Conservation (phyloP, 2,329 filamentous ascomycete species). For the Sodiomyces alkalinus region DNA sequence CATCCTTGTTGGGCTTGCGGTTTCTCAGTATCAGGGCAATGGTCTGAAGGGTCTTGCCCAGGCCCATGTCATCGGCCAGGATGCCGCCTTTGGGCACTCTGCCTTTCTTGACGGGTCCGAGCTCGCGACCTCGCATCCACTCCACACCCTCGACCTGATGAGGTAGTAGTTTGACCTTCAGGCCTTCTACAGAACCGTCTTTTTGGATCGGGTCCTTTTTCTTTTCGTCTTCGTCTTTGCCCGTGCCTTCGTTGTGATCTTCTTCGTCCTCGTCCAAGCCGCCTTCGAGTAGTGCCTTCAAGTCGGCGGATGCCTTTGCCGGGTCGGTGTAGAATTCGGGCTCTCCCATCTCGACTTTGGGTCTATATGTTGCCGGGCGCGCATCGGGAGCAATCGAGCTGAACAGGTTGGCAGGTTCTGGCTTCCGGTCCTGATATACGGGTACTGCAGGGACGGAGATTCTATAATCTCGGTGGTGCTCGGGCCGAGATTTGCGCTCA, state of each 20-base stretch:
- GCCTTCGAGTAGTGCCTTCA: conserved; percentile 71
- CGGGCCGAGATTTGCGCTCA: conserved; percentile 36
- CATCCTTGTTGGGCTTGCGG: conserved; percentile 47
- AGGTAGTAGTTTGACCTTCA: conserved; percentile 76
- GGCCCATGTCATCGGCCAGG: conserved; percentile 90
- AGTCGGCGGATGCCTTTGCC: conserved; percentile 55
- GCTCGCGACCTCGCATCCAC: conserved; percentile 92
- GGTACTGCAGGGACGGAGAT: conserved; percentile 31
- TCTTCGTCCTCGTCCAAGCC: conserved; percentile 63
- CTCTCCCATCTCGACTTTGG: conserved; percentile 17
- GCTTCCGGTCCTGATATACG: conserved; percentile 30
- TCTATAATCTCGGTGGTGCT: conserved; percentile 38
- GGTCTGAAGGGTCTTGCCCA: conserved; percentile 92
- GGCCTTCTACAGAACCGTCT: conserved; percentile 51
- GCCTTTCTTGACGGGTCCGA: conserved; percentile 69
- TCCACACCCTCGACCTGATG: conserved; percentile 89
- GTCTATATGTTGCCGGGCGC: conserved; percentile 16
- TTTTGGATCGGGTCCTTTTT: conserved; percentile 7
- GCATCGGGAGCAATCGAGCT: conserved; percentile 21
- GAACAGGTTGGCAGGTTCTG: conserved; percentile 31
- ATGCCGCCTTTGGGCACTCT: conserved; percentile 82
- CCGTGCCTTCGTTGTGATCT: conserved; percentile 23
- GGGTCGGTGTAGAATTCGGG: conserved; percentile 52
- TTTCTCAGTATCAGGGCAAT: conserved; percentile 80
- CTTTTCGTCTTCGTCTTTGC: conserved; percentile 1